These are phyloP conservation scores for Glebionis coronaria DNA, from an alignment of 129 eudicot genomes.

Conservation along the genomic window DNA sequence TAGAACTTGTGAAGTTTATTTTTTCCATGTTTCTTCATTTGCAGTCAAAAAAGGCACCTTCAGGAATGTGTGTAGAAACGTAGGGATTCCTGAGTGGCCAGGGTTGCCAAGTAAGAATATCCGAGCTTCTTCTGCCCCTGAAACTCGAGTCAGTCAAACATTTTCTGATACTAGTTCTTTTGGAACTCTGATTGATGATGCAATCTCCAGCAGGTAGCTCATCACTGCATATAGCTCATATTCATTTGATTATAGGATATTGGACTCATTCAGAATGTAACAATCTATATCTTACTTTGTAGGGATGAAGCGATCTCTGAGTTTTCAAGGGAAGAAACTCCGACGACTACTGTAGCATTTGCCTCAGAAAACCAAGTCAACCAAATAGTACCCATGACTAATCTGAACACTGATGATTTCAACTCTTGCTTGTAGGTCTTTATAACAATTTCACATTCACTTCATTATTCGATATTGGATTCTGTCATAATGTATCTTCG, in stretches of 20 bases:
- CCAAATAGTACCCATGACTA: background rate
- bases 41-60: constrained; percentile 1
- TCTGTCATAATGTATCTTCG: background rate
- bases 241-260: background rate
- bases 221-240: background rate
- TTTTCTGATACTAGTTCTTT: background rate
- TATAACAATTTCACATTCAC: background rate
- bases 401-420: background rate
- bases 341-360: background rate
- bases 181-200: background rate
- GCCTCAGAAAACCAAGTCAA: background rate
- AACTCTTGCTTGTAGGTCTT: background rate
- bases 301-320: background rate
- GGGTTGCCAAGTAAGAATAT: background rate
- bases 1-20: background rate
- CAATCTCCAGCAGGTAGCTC: background rate
- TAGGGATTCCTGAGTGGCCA: background rate
- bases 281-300: background rate
- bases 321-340: background rate
- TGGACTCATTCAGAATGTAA: background rate
- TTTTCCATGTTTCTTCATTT: background rate
- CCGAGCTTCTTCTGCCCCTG: background rate
- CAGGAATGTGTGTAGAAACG: background rate
- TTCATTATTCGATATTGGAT: background rate
- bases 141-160: background rate